phyloP scores from a whole-genome alignment of 1,284 basidiomycete genomes.

The Austroboletus olivaceoglutinosus region DNA sequence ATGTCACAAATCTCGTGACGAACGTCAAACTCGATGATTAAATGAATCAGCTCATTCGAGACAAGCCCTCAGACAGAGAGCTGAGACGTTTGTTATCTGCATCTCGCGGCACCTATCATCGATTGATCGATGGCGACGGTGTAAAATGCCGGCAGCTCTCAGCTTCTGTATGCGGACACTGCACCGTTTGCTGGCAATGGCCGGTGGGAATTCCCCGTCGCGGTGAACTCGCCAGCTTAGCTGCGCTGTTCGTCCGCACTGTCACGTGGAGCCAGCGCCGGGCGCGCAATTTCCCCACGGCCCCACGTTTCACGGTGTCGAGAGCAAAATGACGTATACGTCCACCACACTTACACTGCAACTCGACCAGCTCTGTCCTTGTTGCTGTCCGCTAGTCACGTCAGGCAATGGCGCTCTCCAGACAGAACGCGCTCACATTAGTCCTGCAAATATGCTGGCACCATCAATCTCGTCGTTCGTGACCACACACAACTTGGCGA shows the following conservation, averaged over 20 bases:
- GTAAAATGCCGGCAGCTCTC: slow-evolving; percentile 21
- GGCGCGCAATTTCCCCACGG: slow-evolving; percentile 40
- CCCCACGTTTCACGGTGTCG: slow-evolving; percentile 60
- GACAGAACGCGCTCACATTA: slow-evolving; percentile 15
- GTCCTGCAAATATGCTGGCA: slow-evolving; percentile 15
- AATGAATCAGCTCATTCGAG: slow-evolving; percentile 30
- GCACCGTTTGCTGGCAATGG: background rate
- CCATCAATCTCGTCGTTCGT: slow-evolving; percentile 6
- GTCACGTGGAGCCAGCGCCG: slow-evolving; percentile 22
- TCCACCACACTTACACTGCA: slow-evolving; percentile 25
- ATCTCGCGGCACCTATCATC: slow-evolving; percentile 13
- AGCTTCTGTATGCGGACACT: slow-evolving; percentile 3
- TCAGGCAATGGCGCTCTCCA: slow-evolving; percentile 4
- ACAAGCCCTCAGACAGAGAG: slow-evolving; percentile 11
- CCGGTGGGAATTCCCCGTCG: slow-evolving; percentile 6
- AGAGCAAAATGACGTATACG: slow-evolving; percentile 34
- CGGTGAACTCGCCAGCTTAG: background rate
- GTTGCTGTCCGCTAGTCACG: slow-evolving; percentile 10
- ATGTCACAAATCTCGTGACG: slow-evolving; percentile 21
- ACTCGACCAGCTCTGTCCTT: background rate
- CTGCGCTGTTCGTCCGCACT: slow-evolving; percentile 3
- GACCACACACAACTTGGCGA: slow-evolving; percentile 4
- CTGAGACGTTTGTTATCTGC: slow-evolving; percentile 23
- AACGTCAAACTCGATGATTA: slow-evolving; percentile 4
- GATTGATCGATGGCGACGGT: slow-evolving; percentile 10